Conservation (phyloP, 306 rosid genomes). For the cucumber (Cucumis sativus) region Cucumber_9930_V3 NC_026661.2:5136501-5137000, state of each 20-base stretch:
- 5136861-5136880: background rate
- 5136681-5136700: constrained; percentile 15
- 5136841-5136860: background rate
- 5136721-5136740: background rate
- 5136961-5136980: background rate
- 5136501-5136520: background rate
- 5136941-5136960: background rate
- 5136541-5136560: constrained; percentile 13
- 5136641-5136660: constrained; percentile 82
- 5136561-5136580: constrained; percentile 56
- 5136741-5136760: background rate
- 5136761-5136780: background rate
- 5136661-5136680: constrained; percentile 70
- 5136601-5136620: constrained; percentile 82
- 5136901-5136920: background rate
- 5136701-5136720: constrained; percentile 1
- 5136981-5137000: background rate
- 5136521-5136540: background rate
- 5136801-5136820: background rate
- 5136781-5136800: background rate
- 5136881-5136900: background rate
- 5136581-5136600: constrained; percentile 82
- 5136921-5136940: background rate
- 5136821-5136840: background rate
- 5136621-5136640: constrained; percentile 62